These are phyloP conservation scores for Zymoseptoria tritici DNA, from an alignment of 2,329 filamentous ascomycete genomes.

Conservation along the genomic window DNA sequence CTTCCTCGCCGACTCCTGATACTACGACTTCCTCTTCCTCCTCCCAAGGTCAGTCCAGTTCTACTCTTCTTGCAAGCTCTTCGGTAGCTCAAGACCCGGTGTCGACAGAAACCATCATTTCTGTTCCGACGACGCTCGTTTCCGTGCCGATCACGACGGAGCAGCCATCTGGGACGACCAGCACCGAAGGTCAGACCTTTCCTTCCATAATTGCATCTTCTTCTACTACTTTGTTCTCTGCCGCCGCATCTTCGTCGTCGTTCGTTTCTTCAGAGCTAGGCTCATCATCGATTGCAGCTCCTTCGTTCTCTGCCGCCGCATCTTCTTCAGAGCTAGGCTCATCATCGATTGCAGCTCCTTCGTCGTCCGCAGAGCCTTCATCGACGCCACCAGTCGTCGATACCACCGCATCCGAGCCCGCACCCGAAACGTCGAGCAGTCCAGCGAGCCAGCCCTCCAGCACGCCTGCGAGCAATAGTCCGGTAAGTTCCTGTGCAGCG, in stretches of 20 bases:
- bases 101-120: slow-evolving; percentile 8
- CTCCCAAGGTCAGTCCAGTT: slow-evolving; percentile 15
- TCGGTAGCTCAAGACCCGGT: slow-evolving; percentile 3
- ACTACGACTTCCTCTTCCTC: slow-evolving; percentile 5
- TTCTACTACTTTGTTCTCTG: slow-evolving; percentile 5
- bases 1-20: slow-evolving; percentile 18
- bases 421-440: neutral
- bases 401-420: neutral
- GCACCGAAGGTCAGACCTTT: slow-evolving; percentile 11
- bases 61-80: slow-evolving; percentile 6
- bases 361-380: neutral
- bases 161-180: slow-evolving; percentile 3
- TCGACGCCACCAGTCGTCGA: neutral
- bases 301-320: neutral
- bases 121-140: slow-evolving; percentile 6
- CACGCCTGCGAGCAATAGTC: neutral
- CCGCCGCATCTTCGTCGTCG: slow-evolving; percentile 1
- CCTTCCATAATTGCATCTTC: slow-evolving; percentile 2
- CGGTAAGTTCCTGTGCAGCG: neutral
- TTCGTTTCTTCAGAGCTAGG: slow-evolving; percentile 12
- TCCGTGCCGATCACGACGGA: slow-evolving; percentile 10
- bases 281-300: slow-evolving; percentile 15
- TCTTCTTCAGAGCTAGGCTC: slow-evolving; percentile 13
- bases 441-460: neutral
- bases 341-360: slow-evolving; percentile 12